Percentiles rank a stretch among this genome's conserved stretches.
phyloP scores from a whole-genome alignment of 163 green algal genomes.

The Smithsoniella earleae region DNA sequence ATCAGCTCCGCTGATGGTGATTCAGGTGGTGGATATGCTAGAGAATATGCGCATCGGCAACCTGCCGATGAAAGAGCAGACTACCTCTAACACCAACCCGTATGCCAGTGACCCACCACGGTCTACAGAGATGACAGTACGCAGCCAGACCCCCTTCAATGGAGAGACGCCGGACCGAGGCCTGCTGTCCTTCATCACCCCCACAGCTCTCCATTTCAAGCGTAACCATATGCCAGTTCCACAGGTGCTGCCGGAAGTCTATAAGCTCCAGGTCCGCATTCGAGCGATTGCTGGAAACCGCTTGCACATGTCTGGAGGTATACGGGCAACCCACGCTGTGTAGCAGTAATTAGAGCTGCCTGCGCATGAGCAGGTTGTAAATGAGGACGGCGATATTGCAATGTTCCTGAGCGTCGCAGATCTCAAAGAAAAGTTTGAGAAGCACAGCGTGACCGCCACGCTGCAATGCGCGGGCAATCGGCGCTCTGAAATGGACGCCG shows the following conservation, averaged over 20 bases:
- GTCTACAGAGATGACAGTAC: constrained; percentile 53
- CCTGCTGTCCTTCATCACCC: constrained; percentile 61
- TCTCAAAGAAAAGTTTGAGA: constrained; percentile 62
- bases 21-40: constrained; percentile 56
- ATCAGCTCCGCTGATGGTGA: no score
- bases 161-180: constrained; percentile 55
- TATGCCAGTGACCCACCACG: constrained; percentile 59
- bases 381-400: constrained; percentile 51
- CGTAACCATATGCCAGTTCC: constrained; percentile 83
- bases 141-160: constrained; percentile 56
- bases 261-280: constrained; percentile 36
- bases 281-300: background rate
- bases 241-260: constrained; percentile 45
- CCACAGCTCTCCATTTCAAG: constrained; percentile 75
- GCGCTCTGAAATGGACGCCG: constrained; percentile 31
- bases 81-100: constrained; percentile 40
- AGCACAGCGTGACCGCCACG: constrained; percentile 60
- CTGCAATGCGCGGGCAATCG: constrained; percentile 60
- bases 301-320: background rate
- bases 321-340: constrained; percentile 15
- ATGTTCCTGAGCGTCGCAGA: constrained; percentile 60
- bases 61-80: constrained; percentile 41
- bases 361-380: constrained; percentile 30
- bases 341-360: constrained; percentile 22
- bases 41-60: constrained; percentile 67